Percentiles rank a stretch among this genome's conserved stretches.
Conservation (phyloP, 208 protist species). For the Vickermania spadyakhi region DNA sequence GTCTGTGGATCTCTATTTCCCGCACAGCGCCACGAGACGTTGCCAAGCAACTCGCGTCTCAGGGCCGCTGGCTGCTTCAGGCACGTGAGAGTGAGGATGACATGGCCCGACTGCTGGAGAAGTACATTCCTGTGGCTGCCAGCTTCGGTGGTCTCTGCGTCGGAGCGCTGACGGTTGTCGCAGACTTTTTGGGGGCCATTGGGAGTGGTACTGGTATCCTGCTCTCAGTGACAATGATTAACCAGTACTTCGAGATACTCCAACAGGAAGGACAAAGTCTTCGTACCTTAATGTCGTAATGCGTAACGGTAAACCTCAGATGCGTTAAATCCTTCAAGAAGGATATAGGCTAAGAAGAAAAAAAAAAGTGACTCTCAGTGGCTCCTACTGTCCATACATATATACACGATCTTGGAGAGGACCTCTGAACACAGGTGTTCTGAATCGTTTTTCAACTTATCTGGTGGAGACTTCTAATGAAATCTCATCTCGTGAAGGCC, state of each 20-base stretch:
- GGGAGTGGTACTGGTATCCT: conserved; percentile 99
- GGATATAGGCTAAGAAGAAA: too few relatives aligned
- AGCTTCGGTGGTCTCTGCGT: conserved; percentile 99
- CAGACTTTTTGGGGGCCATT: conserved; percentile 98
- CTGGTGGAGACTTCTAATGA: too few relatives aligned
- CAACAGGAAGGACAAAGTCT: conserved; percentile 95
- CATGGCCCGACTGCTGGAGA: conserved; percentile 80
- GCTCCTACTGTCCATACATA: too few relatives aligned
- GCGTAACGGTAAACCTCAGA: too few relatives aligned
- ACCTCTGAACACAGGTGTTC: too few relatives aligned
- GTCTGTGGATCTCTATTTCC: conserved; percentile 98
- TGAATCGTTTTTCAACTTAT: too few relatives aligned
- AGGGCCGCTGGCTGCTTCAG: conserved; percentile 93
- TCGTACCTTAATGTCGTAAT: conserved; percentile 31
- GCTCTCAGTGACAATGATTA: conserved; percentile 99
- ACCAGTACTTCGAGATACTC: conserved; percentile 99
- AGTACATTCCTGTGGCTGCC: conserved; percentile 99
- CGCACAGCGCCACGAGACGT: conserved; percentile 96
- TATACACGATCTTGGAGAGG: too few relatives aligned
- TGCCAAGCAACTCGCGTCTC: conserved; percentile 93
- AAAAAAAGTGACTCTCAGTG: too few relatives aligned
- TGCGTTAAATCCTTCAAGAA: too few relatives aligned
- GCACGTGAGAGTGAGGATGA: conserved; percentile 84
- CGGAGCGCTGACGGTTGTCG: conserved; percentile 97
- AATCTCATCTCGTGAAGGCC: too few relatives aligned